A percentile compares a stretch with the other conserved stretches of the same genome.
Conservation (phyloP, 2,329 filamentous ascomycete genomes). For the Exophiala mesophila region DNA sequence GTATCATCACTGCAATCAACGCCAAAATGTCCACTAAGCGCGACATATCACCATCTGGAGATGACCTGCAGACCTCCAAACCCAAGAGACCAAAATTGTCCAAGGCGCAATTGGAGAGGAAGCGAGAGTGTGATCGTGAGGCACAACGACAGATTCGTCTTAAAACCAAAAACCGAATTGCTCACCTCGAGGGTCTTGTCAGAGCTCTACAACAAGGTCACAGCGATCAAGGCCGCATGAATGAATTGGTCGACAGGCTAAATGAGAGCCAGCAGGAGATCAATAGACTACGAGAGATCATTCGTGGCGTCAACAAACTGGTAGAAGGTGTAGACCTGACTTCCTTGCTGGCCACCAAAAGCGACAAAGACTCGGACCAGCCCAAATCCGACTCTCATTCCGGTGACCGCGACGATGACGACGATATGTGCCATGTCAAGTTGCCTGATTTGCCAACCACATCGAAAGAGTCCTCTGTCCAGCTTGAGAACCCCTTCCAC, state of each 20-base stretch:
- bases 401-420: not conserved
- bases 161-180: constrained; percentile 13
- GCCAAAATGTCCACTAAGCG: not conserved
- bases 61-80: not conserved
- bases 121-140: constrained; percentile 12
- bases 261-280: constrained; percentile 5
- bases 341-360: not conserved
- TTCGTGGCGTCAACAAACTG: constrained; percentile 2
- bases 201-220: constrained; percentile 1
- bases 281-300: not conserved
- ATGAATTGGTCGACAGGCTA: constrained; percentile 4
- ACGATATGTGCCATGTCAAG: not conserved
- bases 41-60: not conserved
- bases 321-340: constrained; percentile 1
- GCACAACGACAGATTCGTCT: constrained; percentile 11
- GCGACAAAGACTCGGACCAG: not conserved
- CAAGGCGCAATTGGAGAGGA: constrained; percentile 8
- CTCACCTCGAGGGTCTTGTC: constrained; percentile 12
- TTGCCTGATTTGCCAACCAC: not conserved
- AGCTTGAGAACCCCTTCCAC: not conserved
- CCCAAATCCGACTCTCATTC: not conserved
- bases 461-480: not conserved
- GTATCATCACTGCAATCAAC: too few species aligned
- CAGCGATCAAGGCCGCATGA: not conserved
- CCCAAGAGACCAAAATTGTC: constrained; percentile 2